A percentile compares a stretch with the other conserved stretches of the same genome.
Conservation (phyloP, 257 asterid genomes). For the Solanum chaucha region DNA sequence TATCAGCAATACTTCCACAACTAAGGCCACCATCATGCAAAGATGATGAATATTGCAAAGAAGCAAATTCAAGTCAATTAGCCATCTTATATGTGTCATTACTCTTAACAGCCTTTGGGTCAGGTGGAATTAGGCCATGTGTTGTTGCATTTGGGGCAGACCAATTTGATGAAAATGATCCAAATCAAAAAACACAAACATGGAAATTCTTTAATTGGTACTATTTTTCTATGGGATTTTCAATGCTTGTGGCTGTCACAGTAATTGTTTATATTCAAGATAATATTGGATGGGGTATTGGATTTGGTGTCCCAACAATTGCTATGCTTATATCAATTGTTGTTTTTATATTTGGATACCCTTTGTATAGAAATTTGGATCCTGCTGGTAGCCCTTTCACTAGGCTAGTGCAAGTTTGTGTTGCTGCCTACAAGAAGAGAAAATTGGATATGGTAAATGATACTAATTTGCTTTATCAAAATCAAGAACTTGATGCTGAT, state of each 20-base stretch:
- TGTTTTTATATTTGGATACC: slow-evolving; percentile 59
- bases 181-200: slow-evolving; percentile 43
- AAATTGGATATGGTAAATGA: slow-evolving; percentile 32
- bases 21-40: slow-evolving; percentile 64
- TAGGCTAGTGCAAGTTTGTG: slow-evolving; percentile 71
- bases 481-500: slow-evolving; percentile 48
- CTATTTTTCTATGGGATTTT: slow-evolving; percentile 80
- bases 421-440: slow-evolving; percentile 68
- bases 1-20: slow-evolving; percentile 57
- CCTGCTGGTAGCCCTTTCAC: slow-evolving; percentile 96
- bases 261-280: slow-evolving; percentile 78
- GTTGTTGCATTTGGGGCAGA: slow-evolving; percentile 83
- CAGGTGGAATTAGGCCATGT: slow-evolving; percentile 79
- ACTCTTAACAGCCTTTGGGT: slow-evolving; percentile 55
- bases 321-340: slow-evolving; percentile 67
- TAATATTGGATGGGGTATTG: slow-evolving; percentile 84
- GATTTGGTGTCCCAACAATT: slow-evolving; percentile 62
- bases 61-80: slow-evolving; percentile 51
- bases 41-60: slow-evolving; percentile 22
- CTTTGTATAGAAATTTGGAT: slow-evolving; percentile 55
- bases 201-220: slow-evolving; percentile 97
- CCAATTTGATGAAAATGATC: slow-evolving; percentile 66
- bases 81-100: slow-evolving; percentile 57
- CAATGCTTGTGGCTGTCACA: slow-evolving; percentile 71
- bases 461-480: slow-evolving; percentile 29